Percentiles rank a stretch among this genome's conserved stretches.
Conservation (phyloP, 805 yeast species). For the Saturnispora galanensis region DNA sequence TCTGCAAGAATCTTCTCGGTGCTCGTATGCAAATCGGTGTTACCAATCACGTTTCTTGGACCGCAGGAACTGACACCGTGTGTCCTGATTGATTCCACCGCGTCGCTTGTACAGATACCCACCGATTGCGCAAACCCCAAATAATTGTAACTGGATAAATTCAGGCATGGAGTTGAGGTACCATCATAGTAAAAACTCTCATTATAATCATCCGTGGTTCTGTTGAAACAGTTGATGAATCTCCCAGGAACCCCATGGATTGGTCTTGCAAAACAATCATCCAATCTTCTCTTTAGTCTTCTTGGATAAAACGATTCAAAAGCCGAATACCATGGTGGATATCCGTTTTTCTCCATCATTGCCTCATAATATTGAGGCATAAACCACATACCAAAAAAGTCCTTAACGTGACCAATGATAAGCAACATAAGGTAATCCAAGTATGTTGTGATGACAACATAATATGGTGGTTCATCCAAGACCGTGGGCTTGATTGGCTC, state of each 20-base stretch:
- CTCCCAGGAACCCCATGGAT: constrained; percentile 98
- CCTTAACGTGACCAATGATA: constrained; percentile 83
- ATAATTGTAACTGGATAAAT: constrained; percentile 85
- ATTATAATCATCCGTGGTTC: constrained; percentile 59
- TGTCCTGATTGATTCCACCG: constrained; percentile 50
- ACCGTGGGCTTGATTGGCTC: constrained; percentile 53
- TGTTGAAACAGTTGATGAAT: constrained; percentile 68
- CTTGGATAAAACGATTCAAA: constrained; percentile 92
- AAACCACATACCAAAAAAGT: constrained; percentile 72
- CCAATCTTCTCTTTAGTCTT: constrained; percentile 80
- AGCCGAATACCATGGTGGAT: constrained; percentile 92
- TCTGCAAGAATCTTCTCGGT: constrained; percentile 74
- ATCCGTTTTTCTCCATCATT: constrained; percentile 71
- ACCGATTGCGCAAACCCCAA: constrained; percentile 94
- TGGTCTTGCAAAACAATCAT: constrained; percentile 92
- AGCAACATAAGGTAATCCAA: constrained; percentile 76
- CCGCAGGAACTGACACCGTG: constrained; percentile 77
- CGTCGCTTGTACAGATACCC: constrained; percentile 80
- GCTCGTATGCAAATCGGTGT: constrained; percentile 59
- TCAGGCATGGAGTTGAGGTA: constrained; percentile 64
- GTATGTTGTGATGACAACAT: constrained; percentile 71
- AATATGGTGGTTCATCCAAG: constrained; percentile 79
- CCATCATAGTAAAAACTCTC: constrained; percentile 68
- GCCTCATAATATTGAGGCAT: constrained; percentile 55
- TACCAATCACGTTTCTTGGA: constrained; percentile 65